A percentile compares a stretch with the other conserved stretches of the same genome.
phyloP scores from a whole-genome alignment of 768 basidiomycete species.

The Daedalea quercina region DNA sequence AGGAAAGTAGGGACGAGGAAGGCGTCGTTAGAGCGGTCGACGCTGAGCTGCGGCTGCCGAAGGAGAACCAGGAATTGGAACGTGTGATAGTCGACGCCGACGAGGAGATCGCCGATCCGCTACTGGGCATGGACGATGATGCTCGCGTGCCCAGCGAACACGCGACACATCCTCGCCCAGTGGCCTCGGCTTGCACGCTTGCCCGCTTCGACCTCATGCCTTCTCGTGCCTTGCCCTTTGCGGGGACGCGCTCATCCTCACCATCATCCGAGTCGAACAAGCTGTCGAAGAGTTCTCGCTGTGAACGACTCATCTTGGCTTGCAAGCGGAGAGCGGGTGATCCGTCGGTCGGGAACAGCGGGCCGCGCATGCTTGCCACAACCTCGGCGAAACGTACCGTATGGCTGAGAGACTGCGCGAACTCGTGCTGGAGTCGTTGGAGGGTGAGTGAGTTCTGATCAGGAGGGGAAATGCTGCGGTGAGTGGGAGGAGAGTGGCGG shows the following conservation, averaged over 20 bases:
- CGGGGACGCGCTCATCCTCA: conserved; percentile 30
- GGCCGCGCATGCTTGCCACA: conserved; percentile 49
- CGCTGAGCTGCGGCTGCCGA: conserved; percentile 32
- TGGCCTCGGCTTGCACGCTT: background rate
- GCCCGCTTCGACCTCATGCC: conserved; percentile 18
- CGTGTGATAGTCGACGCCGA: conserved; percentile 27
- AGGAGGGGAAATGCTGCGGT: conserved; percentile 8
- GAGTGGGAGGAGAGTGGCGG: conserved; percentile 14
- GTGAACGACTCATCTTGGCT: conserved; percentile 3
- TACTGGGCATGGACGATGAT: conserved; percentile 3
- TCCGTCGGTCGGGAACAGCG: conserved; percentile 42
- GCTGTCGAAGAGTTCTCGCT: conserved; percentile 11
- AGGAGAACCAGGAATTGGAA: conserved; percentile 37
- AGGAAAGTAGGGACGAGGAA: conserved; percentile 21
- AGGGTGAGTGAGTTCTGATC: conserved; percentile 13
- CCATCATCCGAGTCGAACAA: conserved; percentile 6
- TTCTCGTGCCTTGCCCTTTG: conserved; percentile 34
- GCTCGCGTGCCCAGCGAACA: conserved; percentile 3
- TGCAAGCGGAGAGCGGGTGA: conserved; percentile 9
- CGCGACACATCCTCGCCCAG: background rate
- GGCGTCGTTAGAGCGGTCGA: conserved; percentile 31
- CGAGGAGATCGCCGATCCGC: conserved; percentile 15
- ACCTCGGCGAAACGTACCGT: conserved; percentile 52
- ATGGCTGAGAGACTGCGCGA: conserved; percentile 17
- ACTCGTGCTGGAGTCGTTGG: conserved; percentile 26